These are phyloP conservation scores for Paramecium tetraurelia DNA, from an alignment of 73 alveolate genomes.

Conservation along the genomic window DNA sequence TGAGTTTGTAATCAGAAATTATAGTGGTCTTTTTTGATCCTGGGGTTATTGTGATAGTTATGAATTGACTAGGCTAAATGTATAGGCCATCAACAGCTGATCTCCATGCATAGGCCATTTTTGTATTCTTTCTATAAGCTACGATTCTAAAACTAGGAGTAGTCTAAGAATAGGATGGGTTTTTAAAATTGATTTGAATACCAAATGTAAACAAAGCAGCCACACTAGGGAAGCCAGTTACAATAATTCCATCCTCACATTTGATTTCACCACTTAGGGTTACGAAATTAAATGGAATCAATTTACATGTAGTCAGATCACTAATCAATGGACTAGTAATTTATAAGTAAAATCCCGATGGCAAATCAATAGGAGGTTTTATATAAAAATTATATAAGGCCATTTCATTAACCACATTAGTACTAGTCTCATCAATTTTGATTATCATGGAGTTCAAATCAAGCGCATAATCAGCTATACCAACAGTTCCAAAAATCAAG, in stretches of 20 bases:
- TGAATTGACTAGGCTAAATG: constrained; percentile 57
- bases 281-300: constrained; percentile 49
- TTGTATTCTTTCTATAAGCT: constrained; percentile 57
- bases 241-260: constrained; percentile 24
- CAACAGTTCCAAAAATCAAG: constrained; percentile 60
- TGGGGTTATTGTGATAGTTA: constrained; percentile 53
- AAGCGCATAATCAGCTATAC: constrained; percentile 61
- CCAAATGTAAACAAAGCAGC: constrained; percentile 47
- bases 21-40: constrained; percentile 26
- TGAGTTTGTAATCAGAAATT: neutral
- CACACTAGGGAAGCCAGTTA: constrained; percentile 44
- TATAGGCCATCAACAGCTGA: constrained; percentile 54
- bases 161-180: constrained; percentile 62
- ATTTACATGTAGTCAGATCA: constrained; percentile 28
- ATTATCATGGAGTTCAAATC: constrained; percentile 34
- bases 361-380: constrained; percentile 47
- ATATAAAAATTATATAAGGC: constrained; percentile 51
- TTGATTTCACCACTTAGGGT: constrained; percentile 12
- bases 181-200: constrained; percentile 38
- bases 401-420: constrained; percentile 55
- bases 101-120: constrained; percentile 59
- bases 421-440: constrained; percentile 41
- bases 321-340: constrained; percentile 51
- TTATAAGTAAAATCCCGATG: constrained; percentile 31
- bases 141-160: constrained; percentile 57